Evolutionary conservation across 176 grass and related monocot genomes (phyloP).

Genomic region (Musa itinerans): DNA sequence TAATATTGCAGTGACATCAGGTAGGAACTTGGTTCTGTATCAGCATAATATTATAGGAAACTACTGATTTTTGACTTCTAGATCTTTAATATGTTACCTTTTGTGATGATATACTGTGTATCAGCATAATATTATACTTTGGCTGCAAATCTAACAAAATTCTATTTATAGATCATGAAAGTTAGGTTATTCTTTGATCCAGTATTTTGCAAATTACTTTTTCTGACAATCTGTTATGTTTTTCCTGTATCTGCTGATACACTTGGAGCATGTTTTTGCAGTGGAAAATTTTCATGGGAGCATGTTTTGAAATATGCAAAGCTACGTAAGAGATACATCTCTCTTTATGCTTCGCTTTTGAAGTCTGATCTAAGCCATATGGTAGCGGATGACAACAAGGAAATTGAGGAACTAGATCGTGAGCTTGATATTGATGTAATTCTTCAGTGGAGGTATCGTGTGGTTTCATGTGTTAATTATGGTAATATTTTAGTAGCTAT

Average conservation of each 20-base stretch:
- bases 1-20: too few species aligned
- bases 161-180: too few species aligned
- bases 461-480: constrained; percentile 1
- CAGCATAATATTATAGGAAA: too few species aligned
- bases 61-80: too few species aligned
- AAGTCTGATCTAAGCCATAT: constrained; percentile 59
- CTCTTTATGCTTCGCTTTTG: constrained; percentile 83
- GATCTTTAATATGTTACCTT: too few species aligned
- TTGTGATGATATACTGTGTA: too few species aligned
- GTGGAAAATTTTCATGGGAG: constrained; percentile 86
- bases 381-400: constrained; percentile 65
- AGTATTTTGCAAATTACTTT: too few species aligned
- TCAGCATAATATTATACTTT: too few species aligned
- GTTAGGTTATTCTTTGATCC: too few species aligned
- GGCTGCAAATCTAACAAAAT: too few species aligned
- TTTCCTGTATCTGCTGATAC: background rate
- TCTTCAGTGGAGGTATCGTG: constrained; percentile 85
- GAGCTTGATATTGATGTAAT: constrained; percentile 93
- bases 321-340: constrained; percentile 74
- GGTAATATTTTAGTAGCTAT: background rate
- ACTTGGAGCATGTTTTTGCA: constrained; percentile 17
- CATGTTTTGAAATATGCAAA: constrained; percentile 65
- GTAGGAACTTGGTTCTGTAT: too few species aligned
- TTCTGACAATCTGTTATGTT: background rate
- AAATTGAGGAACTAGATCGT: constrained; percentile 70